phyloP scores from a whole-genome alignment of 495 filamentous ascomycete species.

The Friedmanniomyces endolithicus region DNA sequence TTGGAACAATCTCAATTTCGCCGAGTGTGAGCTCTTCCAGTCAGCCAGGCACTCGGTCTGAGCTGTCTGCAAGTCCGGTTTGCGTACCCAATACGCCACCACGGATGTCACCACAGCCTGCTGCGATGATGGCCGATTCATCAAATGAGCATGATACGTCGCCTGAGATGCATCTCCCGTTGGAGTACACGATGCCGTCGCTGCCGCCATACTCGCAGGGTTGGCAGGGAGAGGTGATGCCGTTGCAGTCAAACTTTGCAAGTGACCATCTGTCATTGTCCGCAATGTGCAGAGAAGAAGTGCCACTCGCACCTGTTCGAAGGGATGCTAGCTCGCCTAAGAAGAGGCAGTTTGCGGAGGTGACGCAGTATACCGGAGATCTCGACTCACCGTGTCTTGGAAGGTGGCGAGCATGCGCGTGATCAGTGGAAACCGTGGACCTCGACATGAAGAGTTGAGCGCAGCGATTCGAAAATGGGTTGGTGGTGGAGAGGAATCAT shows the following conservation, averaged over 20 bases:
- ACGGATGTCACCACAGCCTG: neutral
- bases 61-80: neutral
- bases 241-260: neutral
- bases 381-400: neutral
- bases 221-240: neutral
- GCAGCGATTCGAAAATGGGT: too few relatives aligned
- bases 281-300: neutral
- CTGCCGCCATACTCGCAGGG: neutral
- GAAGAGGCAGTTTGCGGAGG: neutral
- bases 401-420: neutral
- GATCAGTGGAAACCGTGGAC: neutral
- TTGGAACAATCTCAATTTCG: neutral
- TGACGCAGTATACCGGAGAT: neutral
- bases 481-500: too few relatives aligned
- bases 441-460: too few relatives aligned
- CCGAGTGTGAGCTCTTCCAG: neutral
- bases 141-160: neutral
- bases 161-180: neutral
- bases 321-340: too few relatives aligned
- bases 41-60: neutral
- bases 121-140: too few relatives aligned
- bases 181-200: neutral
- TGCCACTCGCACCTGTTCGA: neutral
- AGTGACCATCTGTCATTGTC: neutral
- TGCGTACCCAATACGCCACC: neutral